phyloP scores from a whole-genome alignment of 2,329 filamentous ascomycete genomes.

The Ploettnerulaceae sp. region DNA sequence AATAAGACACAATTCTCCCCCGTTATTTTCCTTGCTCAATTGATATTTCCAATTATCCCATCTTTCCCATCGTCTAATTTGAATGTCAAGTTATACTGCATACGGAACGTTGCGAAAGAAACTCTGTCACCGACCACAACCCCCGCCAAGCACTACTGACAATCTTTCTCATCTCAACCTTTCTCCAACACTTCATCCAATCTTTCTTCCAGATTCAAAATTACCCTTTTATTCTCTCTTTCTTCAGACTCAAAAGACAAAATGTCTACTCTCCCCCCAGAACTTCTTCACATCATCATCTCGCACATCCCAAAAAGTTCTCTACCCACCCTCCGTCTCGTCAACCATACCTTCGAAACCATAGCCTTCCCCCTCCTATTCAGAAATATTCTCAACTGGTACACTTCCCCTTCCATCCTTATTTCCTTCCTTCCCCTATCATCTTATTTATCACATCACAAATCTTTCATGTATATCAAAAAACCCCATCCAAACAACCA shows the following conservation, averaged over 20 bases:
- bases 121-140: not conserved
- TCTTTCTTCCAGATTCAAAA: not conserved
- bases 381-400: slow-evolving; percentile 18
- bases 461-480: no score
- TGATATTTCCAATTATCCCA: not conserved
- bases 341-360: slow-evolving; percentile 17
- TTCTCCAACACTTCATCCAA: not conserved
- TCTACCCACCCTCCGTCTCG: slow-evolving; percentile 17
- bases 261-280: slow-evolving; percentile 19
- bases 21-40: not conserved
- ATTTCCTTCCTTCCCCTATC: not conserved
- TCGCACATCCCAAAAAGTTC: slow-evolving; percentile 12
- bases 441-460: no score
- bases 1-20: not conserved
- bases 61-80: not conserved
- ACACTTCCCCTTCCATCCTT: not conserved
- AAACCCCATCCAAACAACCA: no score
- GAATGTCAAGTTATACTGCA: not conserved
- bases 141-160: no score
- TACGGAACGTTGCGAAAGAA: no score
- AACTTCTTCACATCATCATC: slow-evolving; percentile 21
- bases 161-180: not conserved
- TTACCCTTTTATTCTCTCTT: no score
- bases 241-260: no score
- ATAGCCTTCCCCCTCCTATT: slow-evolving; percentile 23